Percentiles rank a stretch among this genome's conserved stretches.
These are phyloP conservation scores for Gillenia trifoliata DNA, from an alignment of 306 rosid genomes.

Conservation along the genomic window DNA sequence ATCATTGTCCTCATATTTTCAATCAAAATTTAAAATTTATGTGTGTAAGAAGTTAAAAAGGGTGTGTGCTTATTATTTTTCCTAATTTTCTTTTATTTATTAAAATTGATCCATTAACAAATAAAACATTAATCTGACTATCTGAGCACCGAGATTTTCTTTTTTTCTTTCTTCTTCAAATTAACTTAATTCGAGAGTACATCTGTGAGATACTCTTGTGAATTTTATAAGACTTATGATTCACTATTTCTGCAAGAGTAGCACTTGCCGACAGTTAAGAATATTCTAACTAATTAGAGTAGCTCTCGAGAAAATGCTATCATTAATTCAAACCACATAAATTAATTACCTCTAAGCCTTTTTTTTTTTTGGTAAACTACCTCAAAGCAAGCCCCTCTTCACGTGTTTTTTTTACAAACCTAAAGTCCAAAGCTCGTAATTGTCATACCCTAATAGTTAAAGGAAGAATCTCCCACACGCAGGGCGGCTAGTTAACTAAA, in stretches of 20 bases:
- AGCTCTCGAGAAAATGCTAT: too few relatives aligned
- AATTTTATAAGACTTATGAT: not conserved
- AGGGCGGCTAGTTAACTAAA: not conserved
- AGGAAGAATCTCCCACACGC: not conserved
- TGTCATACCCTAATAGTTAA: not conserved
- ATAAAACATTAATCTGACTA: not conserved
- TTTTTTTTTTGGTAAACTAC: not conserved
- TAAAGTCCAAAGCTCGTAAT: too few relatives aligned
- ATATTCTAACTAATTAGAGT: not conserved
- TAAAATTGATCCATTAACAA: not conserved
- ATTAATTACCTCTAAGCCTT: not conserved
- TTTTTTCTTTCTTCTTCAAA: not conserved
- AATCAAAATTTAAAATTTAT: too few relatives aligned
- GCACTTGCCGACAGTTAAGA: slow-evolving; percentile 3
- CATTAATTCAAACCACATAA: not conserved
- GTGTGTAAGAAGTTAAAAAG: too few relatives aligned
- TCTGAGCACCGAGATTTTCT: too few relatives aligned
- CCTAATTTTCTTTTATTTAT: not conserved
- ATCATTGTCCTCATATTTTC: slow-evolving; percentile 10
- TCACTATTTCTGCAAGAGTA: not conserved
- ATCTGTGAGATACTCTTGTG: not conserved
- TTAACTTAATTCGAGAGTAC: not conserved
- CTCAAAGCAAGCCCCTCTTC: too few relatives aligned
- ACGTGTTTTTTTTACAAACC: too few relatives aligned
- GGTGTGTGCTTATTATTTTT: too few relatives aligned